These are phyloP conservation scores for Acer yangbiense DNA, from an alignment of 345 rosid genomes.

Conservation along the genomic window DNA sequence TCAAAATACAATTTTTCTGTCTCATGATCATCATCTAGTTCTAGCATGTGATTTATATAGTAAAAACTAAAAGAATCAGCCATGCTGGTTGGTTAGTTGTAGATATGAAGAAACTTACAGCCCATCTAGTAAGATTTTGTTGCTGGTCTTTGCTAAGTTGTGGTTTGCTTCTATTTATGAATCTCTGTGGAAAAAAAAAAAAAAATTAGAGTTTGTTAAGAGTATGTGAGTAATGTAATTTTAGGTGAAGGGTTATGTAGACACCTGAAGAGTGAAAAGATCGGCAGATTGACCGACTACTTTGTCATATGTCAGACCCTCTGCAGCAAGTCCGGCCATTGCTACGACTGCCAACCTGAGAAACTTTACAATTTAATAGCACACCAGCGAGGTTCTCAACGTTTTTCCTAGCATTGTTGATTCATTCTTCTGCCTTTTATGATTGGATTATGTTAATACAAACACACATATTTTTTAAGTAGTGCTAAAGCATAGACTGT, in stretches of 20 bases:
- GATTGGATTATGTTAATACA: too few relatives aligned
- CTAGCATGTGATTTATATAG: neutral
- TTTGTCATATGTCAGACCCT: conserved; percentile 87
- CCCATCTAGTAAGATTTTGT: conserved; percentile 97
- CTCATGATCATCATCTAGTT: neutral
- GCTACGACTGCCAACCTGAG: conserved; percentile 82
- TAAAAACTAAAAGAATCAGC: neutral
- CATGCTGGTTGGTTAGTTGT: neutral
- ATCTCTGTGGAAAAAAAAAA: conserved; percentile 49
- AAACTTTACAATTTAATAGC: conserved; percentile 2
- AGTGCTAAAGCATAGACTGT: too few relatives aligned
- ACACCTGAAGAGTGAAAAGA: conserved; percentile 93
- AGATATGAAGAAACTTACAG: conserved; percentile 50
- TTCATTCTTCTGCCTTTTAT: too few relatives aligned
- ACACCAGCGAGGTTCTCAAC: neutral
- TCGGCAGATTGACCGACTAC: conserved; percentile 97
- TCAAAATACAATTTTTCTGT: neutral
- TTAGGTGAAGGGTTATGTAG: neutral
- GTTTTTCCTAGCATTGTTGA: too few relatives aligned
- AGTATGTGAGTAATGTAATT: neutral
- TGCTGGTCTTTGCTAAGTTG: conserved; percentile 83
- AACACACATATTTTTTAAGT: too few relatives aligned
- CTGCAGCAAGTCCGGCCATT: conserved; percentile 97
- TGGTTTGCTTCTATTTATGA: conserved; percentile 85
- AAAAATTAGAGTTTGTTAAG: neutral